phyloP scores from a whole-genome alignment of 352 stramenopile genomes.

The Vaucheria bursata region DNA sequence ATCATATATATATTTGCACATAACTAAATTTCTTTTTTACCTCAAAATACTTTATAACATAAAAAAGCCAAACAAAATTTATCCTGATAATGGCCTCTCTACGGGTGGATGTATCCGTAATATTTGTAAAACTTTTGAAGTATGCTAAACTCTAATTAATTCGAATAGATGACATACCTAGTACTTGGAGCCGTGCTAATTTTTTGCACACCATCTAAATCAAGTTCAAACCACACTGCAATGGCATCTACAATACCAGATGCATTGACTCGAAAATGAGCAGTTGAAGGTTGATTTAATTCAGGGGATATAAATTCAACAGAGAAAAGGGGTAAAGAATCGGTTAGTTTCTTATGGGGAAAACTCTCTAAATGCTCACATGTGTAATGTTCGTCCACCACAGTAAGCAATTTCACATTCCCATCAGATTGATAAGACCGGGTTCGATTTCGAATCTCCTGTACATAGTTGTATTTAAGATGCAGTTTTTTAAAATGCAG shows the following conservation, averaged over 20 bases:
- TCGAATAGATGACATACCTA: too few species aligned
- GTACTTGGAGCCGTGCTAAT: too few species aligned
- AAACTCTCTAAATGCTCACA: constrained; percentile 40
- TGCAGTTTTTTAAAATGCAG: too few species aligned
- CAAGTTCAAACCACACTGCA: constrained; percentile 49
- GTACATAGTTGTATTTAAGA: too few species aligned
- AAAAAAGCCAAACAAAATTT: not conserved
- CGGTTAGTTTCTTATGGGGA: constrained; percentile 22
- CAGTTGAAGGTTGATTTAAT: not conserved
- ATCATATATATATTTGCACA: too few species aligned
- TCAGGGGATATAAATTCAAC: constrained; percentile 18
- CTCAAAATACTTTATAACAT: too few species aligned
- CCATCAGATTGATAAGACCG: too few species aligned
- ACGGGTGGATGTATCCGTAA: not conserved
- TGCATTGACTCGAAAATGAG: constrained; percentile 15
- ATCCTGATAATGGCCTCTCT: not conserved
- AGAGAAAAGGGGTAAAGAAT: constrained; percentile 13
- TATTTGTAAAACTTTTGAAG: too few species aligned
- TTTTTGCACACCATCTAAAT: too few species aligned
- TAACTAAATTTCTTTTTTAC: too few species aligned
- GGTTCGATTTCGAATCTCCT: not conserved
- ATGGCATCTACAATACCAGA: constrained; percentile 43
- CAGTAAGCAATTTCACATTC: too few species aligned
- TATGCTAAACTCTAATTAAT: too few species aligned
- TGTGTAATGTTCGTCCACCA: constrained; percentile 44